Percentiles rank a stretch among this genome's conserved stretches.
Conservation (phyloP, 306 rosid genomes). For the Lablab purpureus region DNA sequence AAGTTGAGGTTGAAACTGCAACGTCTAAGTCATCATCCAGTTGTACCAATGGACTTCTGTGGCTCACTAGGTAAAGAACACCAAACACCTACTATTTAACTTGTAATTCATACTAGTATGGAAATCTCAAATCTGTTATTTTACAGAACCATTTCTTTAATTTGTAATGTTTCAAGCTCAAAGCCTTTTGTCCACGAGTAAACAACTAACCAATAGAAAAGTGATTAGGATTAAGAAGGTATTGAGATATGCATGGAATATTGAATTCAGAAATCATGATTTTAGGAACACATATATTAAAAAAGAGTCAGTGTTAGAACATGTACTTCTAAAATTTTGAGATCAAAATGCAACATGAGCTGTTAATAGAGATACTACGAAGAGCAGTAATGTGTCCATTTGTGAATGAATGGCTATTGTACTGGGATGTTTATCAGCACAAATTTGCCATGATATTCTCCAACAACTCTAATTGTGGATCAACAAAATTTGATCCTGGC, state of each 20-base stretch:
- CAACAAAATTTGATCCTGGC: conserved; percentile 6
- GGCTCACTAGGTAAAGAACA: conserved; percentile 88
- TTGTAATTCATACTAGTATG: conserved; percentile 32
- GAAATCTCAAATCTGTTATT: conserved; percentile 31
- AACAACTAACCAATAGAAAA: neutral
- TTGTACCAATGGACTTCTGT: conserved; percentile 97
- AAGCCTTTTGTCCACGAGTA: neutral
- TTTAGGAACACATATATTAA: conserved; percentile 14
- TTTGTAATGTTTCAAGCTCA: neutral
- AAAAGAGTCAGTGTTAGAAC: neutral
- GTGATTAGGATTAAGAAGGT: neutral
- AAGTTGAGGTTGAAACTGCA: conserved; percentile 75
- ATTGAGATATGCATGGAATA: too few species aligned
- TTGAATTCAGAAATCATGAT: neutral
- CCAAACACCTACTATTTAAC: conserved; percentile 20
- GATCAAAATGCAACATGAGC: conserved; percentile 22
- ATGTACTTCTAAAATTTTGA: conserved; percentile 2
- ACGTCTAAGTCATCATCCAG: conserved; percentile 90
- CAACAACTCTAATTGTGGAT: conserved; percentile 20
- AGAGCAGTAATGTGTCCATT: neutral
- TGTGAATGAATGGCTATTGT: neutral
- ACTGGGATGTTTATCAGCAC: neutral
- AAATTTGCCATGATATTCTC: conserved; percentile 27
- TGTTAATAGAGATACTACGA: conserved; percentile 16
- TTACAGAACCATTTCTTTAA: conserved; percentile 2